Base-by-base conservation (phyloP, 345 rosid genomes). In the Kernera saxatilis region DNA sequence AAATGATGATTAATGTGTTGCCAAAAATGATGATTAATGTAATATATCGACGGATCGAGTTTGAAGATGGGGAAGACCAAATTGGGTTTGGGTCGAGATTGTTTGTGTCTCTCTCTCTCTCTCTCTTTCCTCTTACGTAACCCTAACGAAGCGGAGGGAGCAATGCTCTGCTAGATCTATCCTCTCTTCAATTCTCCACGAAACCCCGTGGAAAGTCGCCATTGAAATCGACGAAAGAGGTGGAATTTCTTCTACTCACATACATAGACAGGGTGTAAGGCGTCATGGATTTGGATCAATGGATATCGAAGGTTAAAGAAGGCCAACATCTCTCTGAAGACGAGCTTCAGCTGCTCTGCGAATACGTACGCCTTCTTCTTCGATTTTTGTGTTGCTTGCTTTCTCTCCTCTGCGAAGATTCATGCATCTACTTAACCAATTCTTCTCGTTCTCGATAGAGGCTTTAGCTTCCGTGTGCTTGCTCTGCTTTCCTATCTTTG, bases 261-360 rank as follows among this genome's bases (percentile, higher is more conserved):
- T 19, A 2, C 60, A 46, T 36, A 53, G 48, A 27, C 8, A 33
- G 21, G 26, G 61, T 11, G 12, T 33, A 10, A 35, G 48, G 30
- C 57, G 82, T 30, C 77, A 95, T 95, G 99, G 99, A 95, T 84
- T 92, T 95, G 84, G 98, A 92, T 83, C 92, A 89, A 77, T 95
- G 99, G 99, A 92, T 95, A 49, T 75, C 86, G 2, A 95, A 92
- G 85, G 98, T 92, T 37, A 92, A 95, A 82, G 99, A 90, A 69
- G 98, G 96, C 54, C 92, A 92, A 64, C 96, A 92, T 69, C 96
- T 95, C 13, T 72, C 87, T 66, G 97, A 95, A 67, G 92, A 92
- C 85, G 99, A 95, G 79, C 98, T 95, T 45, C 98, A 95, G 78
- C 97, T 89, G 53, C 97, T 95, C 61, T 95, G 99, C 82, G 99